phyloP scores from a whole-genome alignment of 495 filamentous ascomycete genomes.

The Aspergillus saccharolyticus region DNA sequence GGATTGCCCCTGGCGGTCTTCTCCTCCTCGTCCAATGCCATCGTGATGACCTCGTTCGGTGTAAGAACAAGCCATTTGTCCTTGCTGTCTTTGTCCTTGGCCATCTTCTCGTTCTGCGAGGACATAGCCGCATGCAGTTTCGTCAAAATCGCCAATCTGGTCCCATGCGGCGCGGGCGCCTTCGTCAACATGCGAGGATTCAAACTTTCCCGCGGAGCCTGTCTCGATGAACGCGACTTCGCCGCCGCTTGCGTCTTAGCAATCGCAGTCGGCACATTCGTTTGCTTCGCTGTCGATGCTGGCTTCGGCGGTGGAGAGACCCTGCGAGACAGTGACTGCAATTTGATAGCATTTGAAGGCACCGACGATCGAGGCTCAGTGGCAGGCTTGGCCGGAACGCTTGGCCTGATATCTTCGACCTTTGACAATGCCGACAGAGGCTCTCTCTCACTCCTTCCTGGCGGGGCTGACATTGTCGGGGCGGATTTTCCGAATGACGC shows the following conservation, averaged over 20 bases:
- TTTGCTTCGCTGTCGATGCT: conserved; percentile 20
- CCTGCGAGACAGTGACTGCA: conserved; percentile 22
- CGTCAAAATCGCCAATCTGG: conserved; percentile 61
- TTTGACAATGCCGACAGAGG: neutral
- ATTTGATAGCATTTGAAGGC: conserved; percentile 1
- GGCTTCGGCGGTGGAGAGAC: conserved; percentile 39
- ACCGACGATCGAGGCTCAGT: neutral
- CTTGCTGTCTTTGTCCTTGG: conserved; percentile 45
- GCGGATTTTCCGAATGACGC: neutral
- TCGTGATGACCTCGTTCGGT: conserved; percentile 64
- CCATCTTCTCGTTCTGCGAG: conserved; percentile 59
- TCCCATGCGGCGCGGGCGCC: conserved; percentile 64
- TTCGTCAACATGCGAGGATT: conserved; percentile 76
- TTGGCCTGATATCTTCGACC: neutral
- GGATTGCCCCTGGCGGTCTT: conserved; percentile 60
- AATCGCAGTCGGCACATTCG: conserved; percentile 11
- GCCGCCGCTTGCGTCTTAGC: neutral
- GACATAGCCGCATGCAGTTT: conserved; percentile 69
- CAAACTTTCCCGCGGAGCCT: conserved; percentile 48
- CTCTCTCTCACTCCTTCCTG: neutral
- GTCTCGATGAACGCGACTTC: conserved; percentile 25
- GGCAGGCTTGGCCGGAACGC: neutral
- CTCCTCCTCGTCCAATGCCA: conserved; percentile 83
- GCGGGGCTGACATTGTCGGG: neutral
- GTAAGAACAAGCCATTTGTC: conserved; percentile 57